Base-by-base conservation (phyloP, 176 grass and related monocot genomes). In the Aegilops umbellulata region DNA sequence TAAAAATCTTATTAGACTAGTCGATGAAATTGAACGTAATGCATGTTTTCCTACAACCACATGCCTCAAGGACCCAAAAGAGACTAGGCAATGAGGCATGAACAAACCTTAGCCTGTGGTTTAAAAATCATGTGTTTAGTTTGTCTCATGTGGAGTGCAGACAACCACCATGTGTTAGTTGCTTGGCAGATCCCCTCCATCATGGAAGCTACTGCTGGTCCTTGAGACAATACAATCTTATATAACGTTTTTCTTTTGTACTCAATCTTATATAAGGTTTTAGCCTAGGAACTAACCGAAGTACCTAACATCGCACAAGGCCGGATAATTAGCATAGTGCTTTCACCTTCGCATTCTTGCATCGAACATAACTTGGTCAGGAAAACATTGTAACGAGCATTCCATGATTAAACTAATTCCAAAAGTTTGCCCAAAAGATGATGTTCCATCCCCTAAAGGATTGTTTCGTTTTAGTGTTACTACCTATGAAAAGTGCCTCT, bases 161-260 rank as follows among this genome's bases (percentile, higher is more conserved):
- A 80, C 68, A 89, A 60, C 12, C 57, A 80, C 74, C 76, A 85
- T 85, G 82, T 89, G 82, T 85, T 72, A 39, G 87, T 79, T 75
- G 66, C 51, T 63, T 67, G 57, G 60, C 5, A 76, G 71, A 17
- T 41, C 39, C 68, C 78, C 16, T 67, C 79, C 57, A 81, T 74
- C 29, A 23, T 81, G 58, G 29, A 31, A 62, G 10, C 61, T 78
- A 60, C 27, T 44, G 25, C 46, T 46, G 3, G 46, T 20, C 51
- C 60, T 66, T 66, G 7, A 34, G 46, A 60, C 31, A 41, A 41
- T 41, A 11, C 39, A 41, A 41, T 41, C 39, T 41, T 41, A 41
- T 10, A 10, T 41, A 41, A 41, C 10, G 39, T 41, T 41, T 41
- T 41, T 41, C 0, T 44, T 44, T 44, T 44, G 2, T 44, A 44